Conservation (phyloP, 768 basidiomycete species). For the Suillus subaureus region DNA sequence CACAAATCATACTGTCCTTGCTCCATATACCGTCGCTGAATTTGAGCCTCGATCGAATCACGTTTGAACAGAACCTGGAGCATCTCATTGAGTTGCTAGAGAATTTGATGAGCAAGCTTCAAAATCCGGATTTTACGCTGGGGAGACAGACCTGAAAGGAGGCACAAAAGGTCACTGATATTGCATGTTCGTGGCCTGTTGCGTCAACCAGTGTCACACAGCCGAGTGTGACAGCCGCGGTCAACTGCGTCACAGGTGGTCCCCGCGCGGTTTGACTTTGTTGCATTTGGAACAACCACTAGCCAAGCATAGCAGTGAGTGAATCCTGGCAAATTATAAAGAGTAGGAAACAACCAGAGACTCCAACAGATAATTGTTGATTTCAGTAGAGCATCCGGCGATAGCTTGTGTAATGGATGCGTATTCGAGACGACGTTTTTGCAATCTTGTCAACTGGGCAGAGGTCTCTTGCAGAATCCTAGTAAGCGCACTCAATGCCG, state of each 20-base stretch:
- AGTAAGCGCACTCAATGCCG: too few species aligned
- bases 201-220: conserved; percentile 27
- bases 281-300: neutral
- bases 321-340: neutral
- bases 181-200: conserved; percentile 24
- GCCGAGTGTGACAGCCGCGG: conserved; percentile 12
- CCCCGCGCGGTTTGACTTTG: neutral
- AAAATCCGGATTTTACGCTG: neutral
- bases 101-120: neutral
- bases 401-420: neutral
- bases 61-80: conserved; percentile 17
- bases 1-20: conserved; percentile 27
- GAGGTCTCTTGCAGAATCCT: neutral
- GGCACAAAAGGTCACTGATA: conserved; percentile 24
- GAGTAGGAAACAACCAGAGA: neutral
- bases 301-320: neutral
- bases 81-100: conserved; percentile 26
- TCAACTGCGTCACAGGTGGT: neutral
- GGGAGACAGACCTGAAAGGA: conserved; percentile 25
- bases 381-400: neutral
- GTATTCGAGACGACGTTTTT: neutral
- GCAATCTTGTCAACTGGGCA: neutral
- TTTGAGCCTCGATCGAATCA: conserved; percentile 20
- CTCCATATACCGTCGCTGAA: conserved; percentile 29
- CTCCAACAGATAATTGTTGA: neutral